Conservation (phyloP, 768 basidiomycete species). For the Lanmaoa rubissima region DNA sequence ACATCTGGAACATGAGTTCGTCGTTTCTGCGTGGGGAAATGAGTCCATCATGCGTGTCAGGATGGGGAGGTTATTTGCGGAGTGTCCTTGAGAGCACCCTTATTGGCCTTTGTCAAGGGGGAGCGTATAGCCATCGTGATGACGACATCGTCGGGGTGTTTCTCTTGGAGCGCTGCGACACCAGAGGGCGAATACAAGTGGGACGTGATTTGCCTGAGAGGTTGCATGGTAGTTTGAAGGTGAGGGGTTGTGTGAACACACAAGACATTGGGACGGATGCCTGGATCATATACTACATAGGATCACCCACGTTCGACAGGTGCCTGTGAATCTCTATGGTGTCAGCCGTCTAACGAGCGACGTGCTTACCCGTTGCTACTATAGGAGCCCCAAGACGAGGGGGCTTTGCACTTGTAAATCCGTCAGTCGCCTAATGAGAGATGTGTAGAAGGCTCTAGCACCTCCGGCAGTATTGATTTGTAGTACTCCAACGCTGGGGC, state of each 20-base stretch:
- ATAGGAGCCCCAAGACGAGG: too few relatives aligned
- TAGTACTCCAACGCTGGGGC: too few relatives aligned
- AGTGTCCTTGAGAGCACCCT: constrained; percentile 73
- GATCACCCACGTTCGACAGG: too few relatives aligned
- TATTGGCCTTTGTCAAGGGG: constrained; percentile 72
- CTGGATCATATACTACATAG: too few relatives aligned
- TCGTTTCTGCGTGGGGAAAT: constrained; percentile 54
- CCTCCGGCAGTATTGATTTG: too few relatives aligned
- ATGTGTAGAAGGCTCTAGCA: too few relatives aligned
- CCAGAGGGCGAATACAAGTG: constrained; percentile 51
- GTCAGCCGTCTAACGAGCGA: too few relatives aligned
- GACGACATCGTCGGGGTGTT: constrained; percentile 75
- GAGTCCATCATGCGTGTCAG: background rate
- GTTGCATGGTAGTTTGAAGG: constrained; percentile 46
- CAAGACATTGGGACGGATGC: too few relatives aligned
- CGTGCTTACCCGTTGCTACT: too few relatives aligned
- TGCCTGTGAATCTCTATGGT: too few relatives aligned
- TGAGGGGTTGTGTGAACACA: background rate
- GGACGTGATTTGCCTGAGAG: constrained; percentile 62
- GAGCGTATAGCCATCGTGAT: constrained; percentile 79
- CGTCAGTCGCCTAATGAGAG: too few relatives aligned
- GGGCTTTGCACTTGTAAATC: too few relatives aligned
- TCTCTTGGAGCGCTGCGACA: constrained; percentile 51
- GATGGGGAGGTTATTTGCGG: constrained; percentile 38
- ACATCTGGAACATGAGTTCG: constrained; percentile 79